Evolutionary conservation across 1,284 basidiomycete species (phyloP), one percentile per base, ranked within the genome.

Genomic region (Leccinum pseudoinsigne): DNA sequence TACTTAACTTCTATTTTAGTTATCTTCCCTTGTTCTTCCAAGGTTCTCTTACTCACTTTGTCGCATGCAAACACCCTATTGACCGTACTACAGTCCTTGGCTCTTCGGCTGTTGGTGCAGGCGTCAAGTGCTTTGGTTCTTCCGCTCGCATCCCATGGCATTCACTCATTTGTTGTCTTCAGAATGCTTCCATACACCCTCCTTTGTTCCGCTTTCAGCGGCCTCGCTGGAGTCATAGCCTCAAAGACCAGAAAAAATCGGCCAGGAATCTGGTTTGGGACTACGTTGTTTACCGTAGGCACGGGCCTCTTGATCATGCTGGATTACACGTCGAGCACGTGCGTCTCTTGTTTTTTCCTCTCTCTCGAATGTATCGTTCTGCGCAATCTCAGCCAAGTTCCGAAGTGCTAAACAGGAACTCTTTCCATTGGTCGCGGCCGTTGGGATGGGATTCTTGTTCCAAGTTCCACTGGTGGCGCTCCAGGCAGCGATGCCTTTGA

Each of bases 161-260:
- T 4, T 9, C 16, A 3, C 54, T 67, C 34, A 67, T 9, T 7
- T 0, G 2, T 18, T 34, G 14, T 23, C n/a, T 57, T 36, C 45
- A 89, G 88, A 69, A 89, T 91, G 85, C 78, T 94, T n/a, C 87
- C 93, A 0, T 94, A 81, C 73, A 90, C 89, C 1, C 79, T 93
- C 4, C 85, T 86, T 1, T 78, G 80, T 42, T 79, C 90, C 1
- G 18, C 84, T 9, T 75, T 85, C 2, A 87, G 88, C 18, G 82
- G 85, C 7, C 4, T 82, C 0, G 79, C 83, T 10, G 93, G 93
- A 31, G 71, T 89, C 12, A 21, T 88, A 28, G 81, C 92, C 36
- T 81, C 86, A 14, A 80, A 79, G 57, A 84, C 81, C 9, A 85
- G 85, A 10, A 76, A 79, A 40, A 93, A 90, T 72, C 80, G 89